Evolutionary conservation across 2,329 filamentous ascomycete genomes (phyloP).

Genomic region (Pseudogymnoascus sp.): DNA sequence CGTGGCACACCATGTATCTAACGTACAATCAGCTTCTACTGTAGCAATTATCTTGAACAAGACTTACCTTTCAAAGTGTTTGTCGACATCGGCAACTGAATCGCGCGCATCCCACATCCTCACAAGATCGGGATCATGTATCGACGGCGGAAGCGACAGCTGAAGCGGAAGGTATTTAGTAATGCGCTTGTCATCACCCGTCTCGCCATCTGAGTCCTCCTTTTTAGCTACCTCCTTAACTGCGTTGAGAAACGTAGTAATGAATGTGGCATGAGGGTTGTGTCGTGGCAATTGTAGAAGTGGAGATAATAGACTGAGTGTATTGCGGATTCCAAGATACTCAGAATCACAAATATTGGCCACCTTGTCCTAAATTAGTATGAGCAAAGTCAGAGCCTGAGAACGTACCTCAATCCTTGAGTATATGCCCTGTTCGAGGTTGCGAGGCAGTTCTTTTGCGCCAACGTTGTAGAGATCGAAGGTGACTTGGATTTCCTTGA

Average conservation of each 20-base stretch:
- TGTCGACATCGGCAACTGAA: slow-evolving; percentile 13
- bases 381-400: not conserved
- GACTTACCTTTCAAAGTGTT: slow-evolving; percentile 15
- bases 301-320: slow-evolving; percentile 25
- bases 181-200: slow-evolving; percentile 6
- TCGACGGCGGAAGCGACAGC: not conserved
- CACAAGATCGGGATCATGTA: slow-evolving; percentile 4
- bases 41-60: not conserved
- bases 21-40: not conserved
- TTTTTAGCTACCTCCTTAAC: slow-evolving; percentile 16
- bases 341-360: slow-evolving; percentile 34
- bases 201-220: not conserved
- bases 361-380: slow-evolving; percentile 22
- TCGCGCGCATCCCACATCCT: slow-evolving; percentile 2
- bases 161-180: slow-evolving; percentile 13
- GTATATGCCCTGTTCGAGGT: slow-evolving; percentile 20
- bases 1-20: not conserved
- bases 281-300: slow-evolving; percentile 27
- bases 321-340: slow-evolving; percentile 28
- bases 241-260: slow-evolving; percentile 36
- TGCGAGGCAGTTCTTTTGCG: slow-evolving; percentile 20
- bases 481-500: slow-evolving; percentile 18
- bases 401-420: slow-evolving; percentile 34
- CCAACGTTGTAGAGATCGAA: slow-evolving; percentile 29
- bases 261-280: slow-evolving; percentile 34